Conservation (phyloP, 257 asterid species). For the Verbascum thapsus region DNA sequence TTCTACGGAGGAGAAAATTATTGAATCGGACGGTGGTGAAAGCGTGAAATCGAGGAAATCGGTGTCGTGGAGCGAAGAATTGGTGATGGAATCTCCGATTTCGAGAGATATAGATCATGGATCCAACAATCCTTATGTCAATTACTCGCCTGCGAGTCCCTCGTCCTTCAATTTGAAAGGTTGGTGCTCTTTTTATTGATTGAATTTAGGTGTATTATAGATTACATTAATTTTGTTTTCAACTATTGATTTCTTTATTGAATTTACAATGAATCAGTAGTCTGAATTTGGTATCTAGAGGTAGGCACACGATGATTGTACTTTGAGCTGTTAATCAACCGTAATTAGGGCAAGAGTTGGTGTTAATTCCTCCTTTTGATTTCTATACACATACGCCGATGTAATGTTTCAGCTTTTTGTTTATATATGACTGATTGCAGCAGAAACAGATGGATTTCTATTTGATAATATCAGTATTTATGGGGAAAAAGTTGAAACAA, state of each 20-base stretch:
- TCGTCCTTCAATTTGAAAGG: conserved; percentile 77
- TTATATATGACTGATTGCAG: conserved; percentile 11
- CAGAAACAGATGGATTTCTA: neutral
- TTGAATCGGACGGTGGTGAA: conserved; percentile 38
- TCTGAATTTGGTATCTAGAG: neutral
- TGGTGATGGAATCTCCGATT: conserved; percentile 65
- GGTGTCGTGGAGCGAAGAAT: conserved; percentile 77
- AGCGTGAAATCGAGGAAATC: conserved; percentile 64
- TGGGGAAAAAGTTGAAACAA: too few species aligned
- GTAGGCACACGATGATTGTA: neutral
- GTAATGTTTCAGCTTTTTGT: neutral
- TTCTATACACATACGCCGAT: neutral
- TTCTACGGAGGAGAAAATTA: conserved; percentile 31
- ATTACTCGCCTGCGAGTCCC: conserved; percentile 58
- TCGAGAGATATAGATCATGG: conserved; percentile 55
- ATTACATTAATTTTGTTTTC: too few species aligned
- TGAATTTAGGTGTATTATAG: conserved; percentile 30
- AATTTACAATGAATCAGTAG: conserved; percentile 17
- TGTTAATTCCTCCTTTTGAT: neutral
- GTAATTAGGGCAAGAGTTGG: conserved; percentile 6
- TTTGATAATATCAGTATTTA: neutral
- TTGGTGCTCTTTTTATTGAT: conserved; percentile 37
- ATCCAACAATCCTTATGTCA: conserved; percentile 62
- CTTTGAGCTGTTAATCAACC: neutral
- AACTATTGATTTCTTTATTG: neutral